Base-by-base conservation (phyloP, 805 yeast genomes). In the Nakazawaea peltata region DNA sequence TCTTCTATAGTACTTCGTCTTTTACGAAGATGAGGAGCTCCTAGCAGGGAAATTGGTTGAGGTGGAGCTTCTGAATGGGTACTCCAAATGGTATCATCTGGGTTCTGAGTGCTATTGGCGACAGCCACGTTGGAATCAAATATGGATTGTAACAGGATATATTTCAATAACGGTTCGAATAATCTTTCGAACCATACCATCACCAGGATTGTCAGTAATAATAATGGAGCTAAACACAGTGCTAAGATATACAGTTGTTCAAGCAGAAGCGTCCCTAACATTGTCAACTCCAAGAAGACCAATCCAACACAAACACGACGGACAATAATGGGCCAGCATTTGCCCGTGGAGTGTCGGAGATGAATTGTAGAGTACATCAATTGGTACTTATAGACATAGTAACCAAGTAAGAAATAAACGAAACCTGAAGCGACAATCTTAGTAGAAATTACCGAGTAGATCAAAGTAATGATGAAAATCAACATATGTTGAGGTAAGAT, bases 291-390 rank as follows among this genome's bases (percentile, higher is more conserved):
- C 44, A 75, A 68, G 25, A 75, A 59, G 9, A 74, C 52, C 29
- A 74, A 52, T 1, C 81, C 82, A 21, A 75, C 48, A 37, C 74
- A 65, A 21, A 74, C 59, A 33, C 82, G 52, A 37, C 76, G 57
- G 43, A 74, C 73, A 5, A 75, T 71, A 56, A 74, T 69, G 3
- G 79, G 79, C 82, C 82, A 90, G 1, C 90, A 94, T 51, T 82
- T 83, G 1, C 97, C 98, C 0, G 96, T 92, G 0, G 96, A 87
- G 58, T 92, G 97, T 26, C 94, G 96, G 8, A 94, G 88, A 55
- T 92, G 97, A 22, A 86, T 87, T 63, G 92, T 81, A 0, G 95
- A 81, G 54, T 85, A 90, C 44, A 92, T 63, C 41, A 90, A 64
- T 56, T 87, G 96, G 54, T 88, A 90, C 58, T 90, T 90, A 69